Percentiles rank a stretch among this genome's conserved stretches.
These are phyloP conservation scores for Salix caprea DNA, from an alignment of 345 rosid species.

Conservation along the genomic window DNA sequence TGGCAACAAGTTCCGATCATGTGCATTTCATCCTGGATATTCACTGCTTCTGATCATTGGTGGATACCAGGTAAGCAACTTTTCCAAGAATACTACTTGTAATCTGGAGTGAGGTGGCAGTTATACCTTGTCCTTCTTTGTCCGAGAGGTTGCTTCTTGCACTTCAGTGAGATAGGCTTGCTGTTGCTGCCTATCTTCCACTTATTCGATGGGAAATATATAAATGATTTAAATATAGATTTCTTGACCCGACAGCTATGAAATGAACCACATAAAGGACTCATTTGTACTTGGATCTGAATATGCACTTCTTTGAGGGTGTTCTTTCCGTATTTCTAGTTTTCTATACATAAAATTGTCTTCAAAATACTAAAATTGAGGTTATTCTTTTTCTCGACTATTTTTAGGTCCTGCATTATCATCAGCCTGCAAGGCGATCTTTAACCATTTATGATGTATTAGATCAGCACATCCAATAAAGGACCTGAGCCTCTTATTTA, in stretches of 20 bases:
- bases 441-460: no score
- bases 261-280: not conserved
- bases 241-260: not conserved
- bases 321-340: not conserved
- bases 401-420: no score
- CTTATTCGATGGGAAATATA: not conserved
- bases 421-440: no score
- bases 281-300: not conserved
- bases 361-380: not conserved
- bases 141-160: not conserved
- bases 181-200: not conserved
- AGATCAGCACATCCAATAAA: no score
- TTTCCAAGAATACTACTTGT: not conserved
- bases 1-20: conserved; percentile 33
- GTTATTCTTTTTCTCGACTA: no score
- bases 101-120: no score
- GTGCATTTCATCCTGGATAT: conserved; percentile 30
- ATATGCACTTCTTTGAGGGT: not conserved
- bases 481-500: no score
- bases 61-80: conserved; percentile 22
- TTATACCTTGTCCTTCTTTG: not conserved
- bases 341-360: not conserved
- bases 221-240: not conserved
- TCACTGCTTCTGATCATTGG: conserved; percentile 27
- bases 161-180: not conserved